Conservation (phyloP, 768 basidiomycete genomes). For the Mycena vulgaris region DNA sequence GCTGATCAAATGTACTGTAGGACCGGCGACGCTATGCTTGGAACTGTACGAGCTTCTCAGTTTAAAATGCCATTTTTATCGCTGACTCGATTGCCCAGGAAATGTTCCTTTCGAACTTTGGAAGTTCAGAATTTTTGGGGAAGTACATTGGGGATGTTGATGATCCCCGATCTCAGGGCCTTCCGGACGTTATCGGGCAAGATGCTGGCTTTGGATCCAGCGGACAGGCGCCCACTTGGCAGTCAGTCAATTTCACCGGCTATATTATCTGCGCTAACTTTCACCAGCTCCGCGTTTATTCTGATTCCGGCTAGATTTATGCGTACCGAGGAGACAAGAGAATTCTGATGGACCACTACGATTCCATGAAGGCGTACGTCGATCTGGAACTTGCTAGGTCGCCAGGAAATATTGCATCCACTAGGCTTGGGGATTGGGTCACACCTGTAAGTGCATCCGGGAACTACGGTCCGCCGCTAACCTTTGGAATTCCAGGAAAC, state of each 20-base stretch:
- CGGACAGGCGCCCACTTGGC: constrained; percentile 49
- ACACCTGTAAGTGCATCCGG: constrained; percentile 61
- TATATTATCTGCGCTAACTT: too few relatives aligned
- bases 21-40: constrained; percentile 46
- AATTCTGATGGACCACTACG: constrained; percentile 45
- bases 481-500: constrained; percentile 23
- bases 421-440: constrained; percentile 56
- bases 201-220: constrained; percentile 49
- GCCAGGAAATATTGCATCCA: constrained; percentile 46
- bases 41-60: constrained; percentile 38
- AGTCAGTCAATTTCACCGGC: constrained; percentile 40
- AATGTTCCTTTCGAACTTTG: constrained; percentile 49
- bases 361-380: constrained; percentile 48
- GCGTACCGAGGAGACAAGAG: constrained; percentile 47
- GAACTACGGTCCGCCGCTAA: neutral
- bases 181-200: constrained; percentile 47
- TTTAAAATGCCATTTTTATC: neutral
- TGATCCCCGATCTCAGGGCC: constrained; percentile 43
- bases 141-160: constrained; percentile 47
- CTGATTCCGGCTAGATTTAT: constrained; percentile 51
- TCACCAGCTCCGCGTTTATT: constrained; percentile 45
- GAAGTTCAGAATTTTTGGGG: constrained; percentile 43
- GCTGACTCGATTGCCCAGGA: constrained; percentile 36
- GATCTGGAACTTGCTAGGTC: constrained; percentile 47
- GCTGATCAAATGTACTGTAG: neutral